phyloP scores from a whole-genome alignment of 805 yeast genomes.

The Clavispora santaluciae region DNA sequence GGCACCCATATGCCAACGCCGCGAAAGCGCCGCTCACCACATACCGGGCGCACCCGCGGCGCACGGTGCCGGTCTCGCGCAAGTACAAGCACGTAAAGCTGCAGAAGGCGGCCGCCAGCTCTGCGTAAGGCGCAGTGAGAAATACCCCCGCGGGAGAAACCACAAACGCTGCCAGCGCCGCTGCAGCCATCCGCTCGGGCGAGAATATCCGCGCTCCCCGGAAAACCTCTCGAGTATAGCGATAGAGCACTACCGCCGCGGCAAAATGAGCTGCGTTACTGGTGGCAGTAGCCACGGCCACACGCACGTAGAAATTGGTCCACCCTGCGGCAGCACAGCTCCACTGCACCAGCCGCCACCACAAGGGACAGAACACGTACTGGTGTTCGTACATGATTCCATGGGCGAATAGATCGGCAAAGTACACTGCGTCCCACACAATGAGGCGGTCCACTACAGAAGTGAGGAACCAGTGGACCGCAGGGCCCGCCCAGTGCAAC shows the following conservation, averaged over 20 bases:
- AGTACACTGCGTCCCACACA: constrained; percentile 86
- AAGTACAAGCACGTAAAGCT: constrained; percentile 53
- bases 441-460: constrained; percentile 49
- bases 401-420: constrained; percentile 49
- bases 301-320: constrained; percentile 10
- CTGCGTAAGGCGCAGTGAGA: constrained; percentile 69
- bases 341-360: constrained; percentile 54
- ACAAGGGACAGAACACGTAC: constrained; percentile 78
- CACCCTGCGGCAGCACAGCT: neutral
- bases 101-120: constrained; percentile 60
- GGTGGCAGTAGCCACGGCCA: constrained; percentile 34
- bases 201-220: constrained; percentile 16
- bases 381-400: constrained; percentile 75
- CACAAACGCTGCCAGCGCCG: constrained; percentile 39
- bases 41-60: constrained; percentile 20
- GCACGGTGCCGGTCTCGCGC: constrained; percentile 30
- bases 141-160: constrained; percentile 82
- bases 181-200: constrained; percentile 17
- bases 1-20: constrained; percentile 53
- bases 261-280: constrained; percentile 51
- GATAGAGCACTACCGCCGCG: constrained; percentile 45
- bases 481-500: neutral
- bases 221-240: constrained; percentile 36
- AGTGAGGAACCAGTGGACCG: constrained; percentile 2
- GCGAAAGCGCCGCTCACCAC: constrained; percentile 51